Evolutionary conservation across 2,329 filamentous ascomycete species (phyloP).

Genomic region (Reticulascus tulasneorum): DNA sequence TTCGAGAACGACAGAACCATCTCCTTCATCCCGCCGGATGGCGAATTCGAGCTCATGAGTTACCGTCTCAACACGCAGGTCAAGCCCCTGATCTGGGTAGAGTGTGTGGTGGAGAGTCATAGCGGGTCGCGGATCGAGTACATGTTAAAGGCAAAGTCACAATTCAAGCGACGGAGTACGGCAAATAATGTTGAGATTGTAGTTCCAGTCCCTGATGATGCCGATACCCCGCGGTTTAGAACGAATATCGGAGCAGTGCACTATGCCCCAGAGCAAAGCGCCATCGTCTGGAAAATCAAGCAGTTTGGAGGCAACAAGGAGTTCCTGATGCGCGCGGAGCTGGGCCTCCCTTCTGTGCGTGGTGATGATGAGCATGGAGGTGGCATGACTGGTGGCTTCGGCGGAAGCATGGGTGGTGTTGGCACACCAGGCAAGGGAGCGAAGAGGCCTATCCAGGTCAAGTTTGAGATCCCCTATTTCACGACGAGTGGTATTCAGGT

Average conservation of each 20-base stretch:
- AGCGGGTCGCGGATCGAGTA: conserved; percentile 95
- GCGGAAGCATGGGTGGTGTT: conserved; percentile 92
- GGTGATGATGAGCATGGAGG: conserved; percentile 94
- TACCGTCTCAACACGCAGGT: conserved; percentile 98
- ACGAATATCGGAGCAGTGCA: conserved; percentile 97
- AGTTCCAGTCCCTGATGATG: conserved; percentile 94
- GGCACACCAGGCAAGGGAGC: conserved; percentile 72
- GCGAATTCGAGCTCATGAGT: conserved; percentile 98
- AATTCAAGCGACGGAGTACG: conserved; percentile 96
- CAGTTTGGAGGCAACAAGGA: conserved; percentile 98
- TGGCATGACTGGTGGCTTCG: conserved; percentile 96
- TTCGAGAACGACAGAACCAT: conserved; percentile 99
- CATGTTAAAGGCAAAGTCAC: conserved; percentile 96
- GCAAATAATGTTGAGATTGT: conserved; percentile 99
- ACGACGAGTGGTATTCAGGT: conserved; percentile 99
- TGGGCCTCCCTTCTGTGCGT: conserved; percentile 88
- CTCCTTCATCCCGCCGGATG: conserved; percentile 96
- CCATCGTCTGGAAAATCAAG: conserved; percentile 99
- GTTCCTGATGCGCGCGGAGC: conserved; percentile 95
- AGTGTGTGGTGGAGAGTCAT: conserved; percentile 94
- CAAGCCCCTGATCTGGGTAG: conserved; percentile 97
- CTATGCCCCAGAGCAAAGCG: conserved; percentile 94
- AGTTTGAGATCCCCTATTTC: conserved; percentile 99
- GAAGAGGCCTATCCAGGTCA: conserved; percentile 96
- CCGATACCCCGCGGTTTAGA: conserved; percentile 90